Conservation (phyloP, 306 rosid species). For the Glycine soja region DNA sequence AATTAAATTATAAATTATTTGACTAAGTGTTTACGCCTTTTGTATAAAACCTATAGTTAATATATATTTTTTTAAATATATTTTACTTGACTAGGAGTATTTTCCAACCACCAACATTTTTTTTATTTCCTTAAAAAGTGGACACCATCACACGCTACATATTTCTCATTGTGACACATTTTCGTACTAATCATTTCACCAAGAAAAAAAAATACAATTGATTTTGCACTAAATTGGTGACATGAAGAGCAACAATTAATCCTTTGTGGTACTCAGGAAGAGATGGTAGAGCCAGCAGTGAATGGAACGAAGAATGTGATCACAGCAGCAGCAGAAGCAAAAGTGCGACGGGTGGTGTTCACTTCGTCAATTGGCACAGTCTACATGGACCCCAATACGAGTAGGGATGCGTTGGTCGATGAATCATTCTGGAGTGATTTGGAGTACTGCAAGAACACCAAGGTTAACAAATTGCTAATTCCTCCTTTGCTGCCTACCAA, state of each 20-base stretch:
- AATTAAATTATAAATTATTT: too few species aligned
- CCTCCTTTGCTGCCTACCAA: not conserved
- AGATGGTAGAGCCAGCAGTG: constrained; percentile 84
- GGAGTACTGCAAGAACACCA: constrained; percentile 88
- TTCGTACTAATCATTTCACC: too few species aligned
- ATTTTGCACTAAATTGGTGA: too few species aligned
- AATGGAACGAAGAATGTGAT: constrained; percentile 78
- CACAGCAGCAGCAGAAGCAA: constrained; percentile 70
- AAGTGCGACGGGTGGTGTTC: constrained; percentile 82
- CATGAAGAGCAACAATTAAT: too few species aligned
- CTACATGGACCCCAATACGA: constrained; percentile 75
- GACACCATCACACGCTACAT: not conserved
- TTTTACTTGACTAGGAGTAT: too few species aligned
- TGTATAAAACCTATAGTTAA: too few species aligned
- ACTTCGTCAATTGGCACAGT: constrained; percentile 95
- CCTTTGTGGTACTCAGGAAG: constrained; percentile 51
- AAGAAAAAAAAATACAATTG: too few species aligned
- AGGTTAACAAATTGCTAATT: constrained; percentile 48
- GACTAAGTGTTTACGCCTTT: too few species aligned
- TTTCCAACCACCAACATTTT: not conserved
- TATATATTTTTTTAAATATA: too few species aligned
- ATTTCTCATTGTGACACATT: too few species aligned
- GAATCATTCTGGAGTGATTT: constrained; percentile 93
- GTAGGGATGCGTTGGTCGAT: constrained; percentile 70
- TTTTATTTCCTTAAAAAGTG: not conserved